phyloP scores from a whole-genome alignment of 75 land plant species.

The Sequoiadendron giganteum region DNA sequence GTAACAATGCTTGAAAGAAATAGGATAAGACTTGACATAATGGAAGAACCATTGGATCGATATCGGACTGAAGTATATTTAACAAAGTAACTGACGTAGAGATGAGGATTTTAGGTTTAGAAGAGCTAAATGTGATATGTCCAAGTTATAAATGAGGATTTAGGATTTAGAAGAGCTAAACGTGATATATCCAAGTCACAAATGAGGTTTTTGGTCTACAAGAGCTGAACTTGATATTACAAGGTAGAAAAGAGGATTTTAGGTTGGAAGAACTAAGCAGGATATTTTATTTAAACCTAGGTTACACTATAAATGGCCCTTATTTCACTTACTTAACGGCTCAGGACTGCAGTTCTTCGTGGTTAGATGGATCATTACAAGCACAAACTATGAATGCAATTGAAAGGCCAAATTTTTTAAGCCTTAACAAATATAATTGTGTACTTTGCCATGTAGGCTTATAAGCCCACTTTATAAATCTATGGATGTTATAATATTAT shows the following conservation, averaged over 20 bases:
- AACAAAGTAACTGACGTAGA: not conserved
- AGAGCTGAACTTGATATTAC: not conserved
- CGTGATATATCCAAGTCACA: not conserved
- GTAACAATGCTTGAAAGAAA: not conserved
- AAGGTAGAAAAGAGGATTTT: not conserved
- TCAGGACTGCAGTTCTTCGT: too few species aligned
- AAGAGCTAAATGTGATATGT: too few species aligned
- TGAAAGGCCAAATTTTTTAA: too few species aligned
- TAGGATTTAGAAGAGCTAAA: not conserved
- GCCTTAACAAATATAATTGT: too few species aligned
- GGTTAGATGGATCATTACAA: too few species aligned
- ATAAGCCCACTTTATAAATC: too few species aligned
- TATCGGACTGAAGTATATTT: not conserved
- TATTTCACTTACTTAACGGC: too few species aligned
- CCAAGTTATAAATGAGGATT: not conserved
- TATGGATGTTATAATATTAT: too few species aligned
- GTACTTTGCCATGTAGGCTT: too few species aligned
- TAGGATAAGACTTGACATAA: not conserved
- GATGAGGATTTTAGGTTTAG: not conserved
- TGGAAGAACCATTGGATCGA: not conserved
- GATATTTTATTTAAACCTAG: not conserved
- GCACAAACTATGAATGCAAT: too few species aligned
- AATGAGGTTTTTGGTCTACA: not conserved
- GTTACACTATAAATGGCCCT: too few species aligned
- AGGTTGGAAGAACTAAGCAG: not conserved